Conservation (phyloP, 768 basidiomycete species). For the Tephrocybe sp. region DNA sequence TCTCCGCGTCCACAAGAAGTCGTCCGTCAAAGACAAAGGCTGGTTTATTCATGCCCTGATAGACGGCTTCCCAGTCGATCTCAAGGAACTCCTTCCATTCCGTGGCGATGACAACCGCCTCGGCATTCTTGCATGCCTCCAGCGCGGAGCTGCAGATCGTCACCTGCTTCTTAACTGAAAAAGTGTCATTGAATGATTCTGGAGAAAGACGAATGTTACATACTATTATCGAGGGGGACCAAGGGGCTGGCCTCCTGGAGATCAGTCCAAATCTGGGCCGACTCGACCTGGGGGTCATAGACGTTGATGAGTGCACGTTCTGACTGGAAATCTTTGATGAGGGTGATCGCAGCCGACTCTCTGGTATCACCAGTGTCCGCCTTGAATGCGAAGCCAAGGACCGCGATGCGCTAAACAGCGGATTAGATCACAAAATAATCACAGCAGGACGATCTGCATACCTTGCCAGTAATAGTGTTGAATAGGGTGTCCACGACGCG, state of each 20-base stretch:
- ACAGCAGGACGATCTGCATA: constrained; percentile 28
- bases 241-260: constrained; percentile 68
- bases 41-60: constrained; percentile 93
- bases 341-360: constrained; percentile 93
- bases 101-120: constrained; percentile 94
- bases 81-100: constrained; percentile 97
- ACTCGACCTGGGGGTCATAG: constrained; percentile 89
- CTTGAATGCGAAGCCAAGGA: constrained; percentile 98
- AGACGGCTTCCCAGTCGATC: constrained; percentile 88
- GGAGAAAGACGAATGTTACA: constrained; percentile 27
- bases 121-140: constrained; percentile 86
- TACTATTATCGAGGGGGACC: constrained; percentile 65
- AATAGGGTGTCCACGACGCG: constrained; percentile 96
- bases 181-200: not conserved
- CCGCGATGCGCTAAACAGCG: constrained; percentile 74
- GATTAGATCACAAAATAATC: not conserved
- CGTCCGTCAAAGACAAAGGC: constrained; percentile 97
- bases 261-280: constrained; percentile 86
- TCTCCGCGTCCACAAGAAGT: constrained; percentile 79
- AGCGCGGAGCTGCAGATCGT: constrained; percentile 74
- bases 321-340: constrained; percentile 89
- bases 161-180: constrained; percentile 83
- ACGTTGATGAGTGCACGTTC: constrained; percentile 86
- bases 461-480: constrained; percentile 97
- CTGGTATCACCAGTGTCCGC: constrained; percentile 99